A percentile compares a stretch with the other conserved stretches of the same genome.
Evolutionary conservation across 2,329 filamentous ascomycete genomes (phyloP).

Genomic region (Phaeosphaeria sp.): DNA sequence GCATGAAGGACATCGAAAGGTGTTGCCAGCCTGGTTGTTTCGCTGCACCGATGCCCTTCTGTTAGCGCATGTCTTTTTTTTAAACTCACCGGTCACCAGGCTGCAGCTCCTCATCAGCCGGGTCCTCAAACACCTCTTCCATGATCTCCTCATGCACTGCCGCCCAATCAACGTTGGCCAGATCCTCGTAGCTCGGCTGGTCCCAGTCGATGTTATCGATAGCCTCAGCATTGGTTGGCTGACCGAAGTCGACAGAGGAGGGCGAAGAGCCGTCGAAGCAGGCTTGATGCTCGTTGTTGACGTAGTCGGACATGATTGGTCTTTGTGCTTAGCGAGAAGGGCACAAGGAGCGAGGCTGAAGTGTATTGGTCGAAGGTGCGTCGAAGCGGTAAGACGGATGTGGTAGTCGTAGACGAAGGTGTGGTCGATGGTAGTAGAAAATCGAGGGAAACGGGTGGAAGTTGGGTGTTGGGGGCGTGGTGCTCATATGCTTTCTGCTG

Average conservation of each 20-base stretch:
- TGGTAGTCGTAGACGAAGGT: slow-evolving; percentile 5
- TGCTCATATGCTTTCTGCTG: slow-evolving; percentile 1
- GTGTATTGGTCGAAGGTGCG: slow-evolving; percentile 11
- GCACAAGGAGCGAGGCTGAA: slow-evolving; percentile 4
- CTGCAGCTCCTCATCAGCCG: slow-evolving; percentile 9
- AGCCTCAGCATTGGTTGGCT: background rate
- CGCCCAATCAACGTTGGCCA: slow-evolving; percentile 7
- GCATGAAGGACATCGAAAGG: too few species aligned
- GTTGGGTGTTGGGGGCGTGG: slow-evolving; percentile 2
- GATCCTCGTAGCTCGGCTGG: background rate
- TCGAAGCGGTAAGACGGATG: slow-evolving; percentile 8
- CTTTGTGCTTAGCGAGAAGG: slow-evolving; percentile 13
- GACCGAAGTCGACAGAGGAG: background rate
- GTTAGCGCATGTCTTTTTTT: slow-evolving; percentile 31
- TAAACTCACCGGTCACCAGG: slow-evolving; percentile 21
- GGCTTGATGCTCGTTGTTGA: slow-evolving; percentile 7
- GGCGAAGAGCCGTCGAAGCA: background rate
- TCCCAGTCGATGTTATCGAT: background rate
- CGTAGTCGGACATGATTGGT: slow-evolving; percentile 26
- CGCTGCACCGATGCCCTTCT: slow-evolving; percentile 20
- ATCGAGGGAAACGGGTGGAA: slow-evolving; percentile 6
- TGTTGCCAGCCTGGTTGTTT: too few species aligned
- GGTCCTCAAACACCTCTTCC: slow-evolving; percentile 13
- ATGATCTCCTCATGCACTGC: slow-evolving; percentile 10
- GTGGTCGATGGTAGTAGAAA: background rate